Evolutionary conservation across 2,329 filamentous ascomycete genomes (phyloP).

Genomic region (Epicoccum nigrum): DNA sequence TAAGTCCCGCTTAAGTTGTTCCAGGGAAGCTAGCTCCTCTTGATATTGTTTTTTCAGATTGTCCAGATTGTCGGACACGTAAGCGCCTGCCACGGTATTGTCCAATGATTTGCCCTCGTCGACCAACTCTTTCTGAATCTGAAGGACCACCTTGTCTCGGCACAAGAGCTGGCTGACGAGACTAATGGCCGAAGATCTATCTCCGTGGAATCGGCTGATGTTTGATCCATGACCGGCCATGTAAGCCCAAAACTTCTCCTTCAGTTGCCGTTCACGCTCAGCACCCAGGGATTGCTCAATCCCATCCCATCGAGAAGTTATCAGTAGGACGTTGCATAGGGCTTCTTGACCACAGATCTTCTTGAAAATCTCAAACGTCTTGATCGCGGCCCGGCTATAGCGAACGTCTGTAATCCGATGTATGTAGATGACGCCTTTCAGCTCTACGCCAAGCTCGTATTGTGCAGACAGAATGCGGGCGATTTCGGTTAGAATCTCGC

Average conservation of each 20-base stretch:
- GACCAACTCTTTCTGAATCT: not conserved
- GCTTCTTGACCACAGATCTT: constrained; percentile 49
- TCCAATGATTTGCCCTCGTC: not conserved
- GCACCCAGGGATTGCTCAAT: not conserved
- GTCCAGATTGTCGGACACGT: not conserved
- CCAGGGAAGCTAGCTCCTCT: too few species aligned
- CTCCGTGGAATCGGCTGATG: not conserved
- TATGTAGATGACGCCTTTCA: constrained; percentile 56
- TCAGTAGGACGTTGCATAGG: not conserved
- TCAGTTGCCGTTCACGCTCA: not conserved
- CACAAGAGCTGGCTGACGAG: not conserved
- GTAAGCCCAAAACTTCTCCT: not conserved
- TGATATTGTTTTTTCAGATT: not conserved
- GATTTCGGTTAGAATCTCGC: constrained; percentile 50
- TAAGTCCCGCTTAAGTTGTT: too few species aligned
- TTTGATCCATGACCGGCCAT: not conserved
- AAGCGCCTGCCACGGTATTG: not conserved
- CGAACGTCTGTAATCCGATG: constrained; percentile 47
- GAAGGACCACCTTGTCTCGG: not conserved
- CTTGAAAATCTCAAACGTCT: constrained; percentile 54
- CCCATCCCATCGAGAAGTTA: not conserved
- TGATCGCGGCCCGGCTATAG: constrained; percentile 34
- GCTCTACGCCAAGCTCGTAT: constrained; percentile 42
- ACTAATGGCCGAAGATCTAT: not conserved
- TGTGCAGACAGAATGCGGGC: constrained; percentile 45